A percentile compares a stretch with the other conserved stretches of the same genome.
Evolutionary conservation across 768 basidiomycete species (phyloP).

Genomic region (Agaricus subrufescens): DNA sequence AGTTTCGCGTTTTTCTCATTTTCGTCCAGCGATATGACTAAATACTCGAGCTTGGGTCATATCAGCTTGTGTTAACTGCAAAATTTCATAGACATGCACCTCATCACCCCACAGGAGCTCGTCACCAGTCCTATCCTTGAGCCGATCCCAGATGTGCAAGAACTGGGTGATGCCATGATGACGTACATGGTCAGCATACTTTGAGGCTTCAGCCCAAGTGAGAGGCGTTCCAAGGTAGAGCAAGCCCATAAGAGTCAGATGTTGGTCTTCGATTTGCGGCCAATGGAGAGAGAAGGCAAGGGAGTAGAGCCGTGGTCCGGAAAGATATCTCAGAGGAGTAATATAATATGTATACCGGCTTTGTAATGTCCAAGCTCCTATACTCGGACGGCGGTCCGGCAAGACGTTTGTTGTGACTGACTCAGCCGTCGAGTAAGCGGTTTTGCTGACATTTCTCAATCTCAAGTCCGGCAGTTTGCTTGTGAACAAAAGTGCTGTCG

Average conservation of each 20-base stretch:
- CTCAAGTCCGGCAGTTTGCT: neutral
- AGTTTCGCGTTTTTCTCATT: conserved; percentile 75
- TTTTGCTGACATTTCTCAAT: neutral
- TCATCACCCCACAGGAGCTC: conserved; percentile 98
- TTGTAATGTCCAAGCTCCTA: conserved; percentile 7
- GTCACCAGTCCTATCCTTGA: conserved; percentile 89
- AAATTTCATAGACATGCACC: conserved; percentile 41
- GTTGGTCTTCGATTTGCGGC: neutral
- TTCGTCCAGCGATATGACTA: conserved; percentile 86
- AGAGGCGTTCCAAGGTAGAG: conserved; percentile 91
- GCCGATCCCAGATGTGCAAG: conserved; percentile 84
- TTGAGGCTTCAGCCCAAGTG: conserved; percentile 84
- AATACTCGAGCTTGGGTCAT: conserved; percentile 79
- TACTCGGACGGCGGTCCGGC: conserved; percentile 16
- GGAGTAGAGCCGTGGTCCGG: neutral
- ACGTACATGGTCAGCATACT: conserved; percentile 85
- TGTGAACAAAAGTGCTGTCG: neutral
- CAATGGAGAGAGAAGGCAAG: neutral
- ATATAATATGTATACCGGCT: neutral
- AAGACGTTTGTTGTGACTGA: neutral
- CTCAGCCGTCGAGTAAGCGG: neutral
- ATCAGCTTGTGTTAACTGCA: conserved; percentile 7
- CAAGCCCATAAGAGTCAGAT: conserved; percentile 67
- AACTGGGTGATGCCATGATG: conserved; percentile 94
- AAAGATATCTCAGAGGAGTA: neutral